These are phyloP conservation scores for Gentiana dahurica DNA, from an alignment of 257 asterid species.

Conservation along the genomic window DNA sequence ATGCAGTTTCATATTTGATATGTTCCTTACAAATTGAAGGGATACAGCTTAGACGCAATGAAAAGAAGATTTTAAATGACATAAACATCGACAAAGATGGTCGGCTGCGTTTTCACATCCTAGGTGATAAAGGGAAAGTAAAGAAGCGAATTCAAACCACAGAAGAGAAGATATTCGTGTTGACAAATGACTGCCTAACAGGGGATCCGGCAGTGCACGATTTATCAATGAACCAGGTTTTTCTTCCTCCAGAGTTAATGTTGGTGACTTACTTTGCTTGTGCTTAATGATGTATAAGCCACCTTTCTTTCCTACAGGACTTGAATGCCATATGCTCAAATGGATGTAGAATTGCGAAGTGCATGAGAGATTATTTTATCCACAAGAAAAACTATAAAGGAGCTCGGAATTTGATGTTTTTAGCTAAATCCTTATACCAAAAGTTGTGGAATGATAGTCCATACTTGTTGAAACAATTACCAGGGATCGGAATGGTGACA, in stretches of 20 bases:
- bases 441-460: slow-evolving; percentile 94
- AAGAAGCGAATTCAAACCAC: slow-evolving; percentile 88
- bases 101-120: slow-evolving; percentile 85
- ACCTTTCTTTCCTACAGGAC: slow-evolving; percentile 40
- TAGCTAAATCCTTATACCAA: slow-evolving; percentile 79
- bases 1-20: slow-evolving; percentile 3
- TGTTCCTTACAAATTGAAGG: slow-evolving; percentile 46
- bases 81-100: slow-evolving; percentile 78
- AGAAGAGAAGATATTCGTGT: slow-evolving; percentile 89
- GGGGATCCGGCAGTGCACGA: slow-evolving; percentile 90
- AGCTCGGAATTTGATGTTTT: slow-evolving; percentile 54
- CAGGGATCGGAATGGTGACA: slow-evolving; percentile 98
- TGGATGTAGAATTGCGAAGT: slow-evolving; percentile 88
- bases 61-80: slow-evolving; percentile 84
- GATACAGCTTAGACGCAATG: slow-evolving; percentile 95
- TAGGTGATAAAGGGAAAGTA: slow-evolving; percentile 70
- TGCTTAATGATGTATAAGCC: too few relatives aligned
- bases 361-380: slow-evolving; percentile 88
- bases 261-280: too few relatives aligned
- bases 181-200: slow-evolving; percentile 89
- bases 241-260: slow-evolving; percentile 13
- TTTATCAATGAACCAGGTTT: slow-evolving; percentile 91
- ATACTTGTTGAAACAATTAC: slow-evolving; percentile 88
- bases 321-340: slow-evolving; percentile 72
- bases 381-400: slow-evolving; percentile 75